phyloP scores from a whole-genome alignment of 2,329 filamentous ascomycete species.

The Falciphora oryzae region DNA sequence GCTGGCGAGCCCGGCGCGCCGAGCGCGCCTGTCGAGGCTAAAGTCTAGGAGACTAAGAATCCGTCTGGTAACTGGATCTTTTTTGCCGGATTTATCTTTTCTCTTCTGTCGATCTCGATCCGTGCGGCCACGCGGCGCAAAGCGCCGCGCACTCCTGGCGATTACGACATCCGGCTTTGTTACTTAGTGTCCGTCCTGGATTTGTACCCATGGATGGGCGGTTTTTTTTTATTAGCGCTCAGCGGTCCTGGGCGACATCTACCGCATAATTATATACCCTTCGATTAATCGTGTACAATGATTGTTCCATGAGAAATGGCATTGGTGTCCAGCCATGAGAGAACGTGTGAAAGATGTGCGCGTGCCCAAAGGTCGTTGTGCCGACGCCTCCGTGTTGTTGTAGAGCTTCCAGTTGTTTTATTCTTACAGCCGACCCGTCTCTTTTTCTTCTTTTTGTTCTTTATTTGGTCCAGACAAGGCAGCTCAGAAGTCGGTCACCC shows the following conservation, averaged over 20 bases:
- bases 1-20: background rate
- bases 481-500: conserved; percentile 76
- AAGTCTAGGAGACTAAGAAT: background rate
- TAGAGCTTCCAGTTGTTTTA: background rate
- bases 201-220: background rate
- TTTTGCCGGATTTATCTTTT: conserved; percentile 14
- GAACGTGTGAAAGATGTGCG: background rate
- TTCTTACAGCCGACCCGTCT: background rate
- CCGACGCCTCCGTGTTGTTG: background rate
- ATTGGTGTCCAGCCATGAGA: no score
- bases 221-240: background rate
- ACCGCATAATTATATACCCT: background rate
- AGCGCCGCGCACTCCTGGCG: background rate
- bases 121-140: background rate
- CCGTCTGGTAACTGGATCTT: conserved; percentile 12
- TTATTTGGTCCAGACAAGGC: background rate
- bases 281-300: background rate
- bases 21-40: background rate
- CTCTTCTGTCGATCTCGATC: background rate
- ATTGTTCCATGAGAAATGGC: no score
- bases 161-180: background rate
- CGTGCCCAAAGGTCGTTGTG: background rate
- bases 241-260: background rate
- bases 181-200: background rate
- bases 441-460: conserved; percentile 4